phyloP scores from a whole-genome alignment of 768 basidiomycete species.

The Leucocoprinus leucothites region DNA sequence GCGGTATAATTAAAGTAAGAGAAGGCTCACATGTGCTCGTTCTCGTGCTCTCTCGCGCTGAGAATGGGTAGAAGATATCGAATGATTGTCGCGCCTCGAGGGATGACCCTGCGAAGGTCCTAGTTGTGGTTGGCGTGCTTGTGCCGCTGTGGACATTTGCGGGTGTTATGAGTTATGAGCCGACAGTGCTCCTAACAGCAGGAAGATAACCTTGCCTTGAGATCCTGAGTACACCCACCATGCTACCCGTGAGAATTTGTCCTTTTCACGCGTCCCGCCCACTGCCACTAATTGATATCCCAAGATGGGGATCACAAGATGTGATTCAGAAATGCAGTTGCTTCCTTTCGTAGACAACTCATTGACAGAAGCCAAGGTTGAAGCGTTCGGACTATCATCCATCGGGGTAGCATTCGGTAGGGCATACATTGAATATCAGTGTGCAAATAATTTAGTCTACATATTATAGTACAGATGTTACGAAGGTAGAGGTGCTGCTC shows the following conservation, averaged over 20 bases:
- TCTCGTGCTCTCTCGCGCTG: constrained; percentile 36
- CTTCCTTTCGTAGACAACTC: too few species aligned
- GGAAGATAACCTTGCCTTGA: constrained; percentile 2
- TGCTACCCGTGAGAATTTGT: neutral
- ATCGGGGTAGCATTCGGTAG: too few species aligned
- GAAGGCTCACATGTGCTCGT: constrained; percentile 31
- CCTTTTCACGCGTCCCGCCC: neutral
- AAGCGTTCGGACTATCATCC: too few species aligned
- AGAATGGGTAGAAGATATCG: constrained; percentile 42
- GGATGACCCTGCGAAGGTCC: constrained; percentile 32
- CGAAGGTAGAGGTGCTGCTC: constrained; percentile 8
- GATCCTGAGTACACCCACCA: neutral
- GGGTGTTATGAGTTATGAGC: neutral
- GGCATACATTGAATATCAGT: neutral
- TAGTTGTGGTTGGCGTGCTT: constrained; percentile 27
- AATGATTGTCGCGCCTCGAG: constrained; percentile 52
- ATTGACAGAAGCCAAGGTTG: too few species aligned
- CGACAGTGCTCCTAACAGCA: neutral
- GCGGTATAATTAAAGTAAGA: constrained; percentile 1
- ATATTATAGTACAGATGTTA: constrained; percentile 4
- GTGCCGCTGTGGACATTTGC: constrained; percentile 11
- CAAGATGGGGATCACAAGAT: too few species aligned
- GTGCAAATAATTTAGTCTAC: neutral
- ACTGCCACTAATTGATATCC: neutral
- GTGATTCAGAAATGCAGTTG: too few species aligned